Percentiles rank a stretch among this genome's conserved stretches.
Conservation (phyloP, 1,284 basidiomycete genomes). For the Porogramme epimiltina region DNA sequence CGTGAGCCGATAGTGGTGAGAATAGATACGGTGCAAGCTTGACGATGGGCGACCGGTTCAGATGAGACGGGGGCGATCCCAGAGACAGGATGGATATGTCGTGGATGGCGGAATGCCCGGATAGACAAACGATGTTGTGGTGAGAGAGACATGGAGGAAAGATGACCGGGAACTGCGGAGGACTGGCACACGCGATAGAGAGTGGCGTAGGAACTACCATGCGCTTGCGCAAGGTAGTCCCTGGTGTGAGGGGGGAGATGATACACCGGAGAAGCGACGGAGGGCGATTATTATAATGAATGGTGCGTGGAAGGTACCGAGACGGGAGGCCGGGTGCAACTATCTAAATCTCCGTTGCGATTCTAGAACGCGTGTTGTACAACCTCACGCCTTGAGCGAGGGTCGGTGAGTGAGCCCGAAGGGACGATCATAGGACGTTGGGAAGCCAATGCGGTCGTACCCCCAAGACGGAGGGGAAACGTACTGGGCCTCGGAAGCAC, state of each 20-base stretch:
- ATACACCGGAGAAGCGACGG: slow-evolving; percentile 29
- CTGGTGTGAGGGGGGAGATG: slow-evolving; percentile 21
- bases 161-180: slow-evolving; percentile 24
- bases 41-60: slow-evolving; percentile 28
- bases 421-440: slow-evolving; percentile 29
- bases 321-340: slow-evolving; percentile 20
- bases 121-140: slow-evolving; percentile 23
- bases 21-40: slow-evolving; percentile 36
- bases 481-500: slow-evolving; percentile 43
- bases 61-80: slow-evolving; percentile 29
- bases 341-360: slow-evolving; percentile 32
- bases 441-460: slow-evolving; percentile 25
- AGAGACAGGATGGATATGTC: slow-evolving; percentile 70
- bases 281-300: slow-evolving; percentile 31
- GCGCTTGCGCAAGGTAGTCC: slow-evolving; percentile 32
- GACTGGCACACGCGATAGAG: slow-evolving; percentile 32
- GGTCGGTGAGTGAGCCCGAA: slow-evolving; percentile 27
- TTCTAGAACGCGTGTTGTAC: slow-evolving; percentile 27
- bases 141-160: slow-evolving; percentile 26
- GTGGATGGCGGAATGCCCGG: slow-evolving; percentile 40
- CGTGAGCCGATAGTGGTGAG: slow-evolving; percentile 24
- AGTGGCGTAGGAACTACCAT: slow-evolving; percentile 29
- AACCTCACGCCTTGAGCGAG: slow-evolving; percentile 32
- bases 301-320: slow-evolving; percentile 23
- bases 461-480: slow-evolving; percentile 32